phyloP scores from a whole-genome alignment of 805 yeast species.

The Metschnikowia santaceciliae region DNA sequence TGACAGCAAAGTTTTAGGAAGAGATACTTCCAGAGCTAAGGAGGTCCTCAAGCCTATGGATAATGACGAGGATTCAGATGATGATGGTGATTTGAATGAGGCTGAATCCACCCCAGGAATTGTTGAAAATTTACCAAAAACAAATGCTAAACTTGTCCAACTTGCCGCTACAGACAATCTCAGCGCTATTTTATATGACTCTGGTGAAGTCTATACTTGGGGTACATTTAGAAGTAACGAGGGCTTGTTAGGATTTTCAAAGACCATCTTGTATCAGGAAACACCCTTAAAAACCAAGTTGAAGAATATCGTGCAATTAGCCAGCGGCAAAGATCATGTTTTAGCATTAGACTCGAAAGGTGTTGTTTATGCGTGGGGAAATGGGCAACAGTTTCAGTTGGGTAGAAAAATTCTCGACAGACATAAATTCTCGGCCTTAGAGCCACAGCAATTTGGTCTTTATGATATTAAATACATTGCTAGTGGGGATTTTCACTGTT shows the following conservation, averaged over 20 bases:
- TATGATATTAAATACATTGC: constrained; percentile 76
- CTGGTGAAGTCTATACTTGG: constrained; percentile 95
- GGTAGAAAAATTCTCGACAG: constrained; percentile 84
- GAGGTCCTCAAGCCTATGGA: constrained; percentile 70
- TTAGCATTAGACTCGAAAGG: constrained; percentile 82
- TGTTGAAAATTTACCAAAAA: constrained; percentile 64
- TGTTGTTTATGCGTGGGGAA: constrained; percentile 94
- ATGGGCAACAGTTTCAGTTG: constrained; percentile 88
- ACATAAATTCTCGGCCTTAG: constrained; percentile 66
- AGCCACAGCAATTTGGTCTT: constrained; percentile 81
- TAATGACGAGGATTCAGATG: constrained; percentile 48
- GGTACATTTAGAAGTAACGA: constrained; percentile 95
- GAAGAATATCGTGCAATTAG: constrained; percentile 72
- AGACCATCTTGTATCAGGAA: constrained; percentile 57
- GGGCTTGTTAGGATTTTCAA: constrained; percentile 81
- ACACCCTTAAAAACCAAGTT: constrained; percentile 61
- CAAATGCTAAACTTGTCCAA: constrained; percentile 56
- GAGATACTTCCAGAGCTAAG: constrained; percentile 63
- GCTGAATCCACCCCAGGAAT: constrained; percentile 83
- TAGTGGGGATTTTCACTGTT: constrained; percentile 93
- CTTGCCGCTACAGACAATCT: constrained; percentile 90
- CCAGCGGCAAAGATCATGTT: constrained; percentile 90
- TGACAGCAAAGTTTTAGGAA: constrained; percentile 87
- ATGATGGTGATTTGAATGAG: constrained; percentile 77
- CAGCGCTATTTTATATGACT: constrained; percentile 71